phyloP scores from a whole-genome alignment of 495 filamentous ascomycete species.

The Acidiella bohemica region DNA sequence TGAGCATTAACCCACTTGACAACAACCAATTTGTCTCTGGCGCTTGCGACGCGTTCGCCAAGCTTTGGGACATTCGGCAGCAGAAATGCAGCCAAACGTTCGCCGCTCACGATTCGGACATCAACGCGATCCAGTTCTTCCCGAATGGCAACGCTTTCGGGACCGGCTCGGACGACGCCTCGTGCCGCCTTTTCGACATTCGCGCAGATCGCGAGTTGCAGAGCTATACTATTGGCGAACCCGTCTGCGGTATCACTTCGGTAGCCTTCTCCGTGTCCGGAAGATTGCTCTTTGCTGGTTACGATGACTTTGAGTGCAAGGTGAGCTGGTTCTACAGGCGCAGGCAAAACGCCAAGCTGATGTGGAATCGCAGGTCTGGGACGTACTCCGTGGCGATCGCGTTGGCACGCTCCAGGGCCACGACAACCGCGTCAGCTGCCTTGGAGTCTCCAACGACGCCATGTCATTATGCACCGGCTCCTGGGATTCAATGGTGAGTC shows the following conservation, averaged over 20 bases:
- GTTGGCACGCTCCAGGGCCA: constrained; percentile 92
- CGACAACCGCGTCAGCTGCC: constrained; percentile 95
- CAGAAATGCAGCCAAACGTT: constrained; percentile 98
- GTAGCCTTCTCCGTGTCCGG: constrained; percentile 97
- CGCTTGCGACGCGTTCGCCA: constrained; percentile 95
- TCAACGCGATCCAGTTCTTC: constrained; percentile 99
- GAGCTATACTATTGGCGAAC: constrained; percentile 90
- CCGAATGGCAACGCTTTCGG: constrained; percentile 97
- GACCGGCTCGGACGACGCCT: constrained; percentile 94
- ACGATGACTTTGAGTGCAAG: constrained; percentile 99
- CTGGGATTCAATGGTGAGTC: constrained; percentile 93
- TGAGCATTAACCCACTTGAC: constrained; percentile 98
- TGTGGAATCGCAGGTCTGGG: constrained; percentile 98
- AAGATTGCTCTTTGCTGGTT: constrained; percentile 88
- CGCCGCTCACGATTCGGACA: constrained; percentile 95
- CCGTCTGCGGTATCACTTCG: constrained; percentile 94
- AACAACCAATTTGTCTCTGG: constrained; percentile 97
- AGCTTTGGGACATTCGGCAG: constrained; percentile 96
- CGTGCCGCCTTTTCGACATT: constrained; percentile 94
- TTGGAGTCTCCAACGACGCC: constrained; percentile 96
- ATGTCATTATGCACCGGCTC: constrained; percentile 99
- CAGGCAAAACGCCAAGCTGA: too few species aligned
- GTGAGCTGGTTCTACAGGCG: constrained; percentile 45
- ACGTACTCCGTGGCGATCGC: constrained; percentile 90
- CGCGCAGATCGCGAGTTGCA: constrained; percentile 93